Evolutionary conservation across 2,329 filamentous ascomycete species (phyloP), one percentile per base, ranked within the genome.

Genomic region (Periconia digitata): DNA sequence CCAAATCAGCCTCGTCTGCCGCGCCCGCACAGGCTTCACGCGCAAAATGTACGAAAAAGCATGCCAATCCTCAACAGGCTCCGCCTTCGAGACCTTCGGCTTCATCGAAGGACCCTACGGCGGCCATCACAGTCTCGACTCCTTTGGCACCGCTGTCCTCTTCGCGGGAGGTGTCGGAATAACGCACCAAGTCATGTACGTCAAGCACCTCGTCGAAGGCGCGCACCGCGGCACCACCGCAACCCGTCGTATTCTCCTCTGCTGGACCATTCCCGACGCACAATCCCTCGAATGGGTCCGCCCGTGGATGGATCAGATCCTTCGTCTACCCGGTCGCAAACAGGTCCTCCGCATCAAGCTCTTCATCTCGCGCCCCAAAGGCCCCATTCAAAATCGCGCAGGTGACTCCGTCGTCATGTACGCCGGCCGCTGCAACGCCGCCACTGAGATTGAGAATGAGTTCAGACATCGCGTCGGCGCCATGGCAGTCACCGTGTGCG

Each of bases 101-200:
- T 79, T 84, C 40, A 82, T 88, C 36, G 89, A 92, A 71, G 89
- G 89, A 0, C 89, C 89, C 0, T 92, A 92, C 63, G 80, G 87
- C 41, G 86, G 85, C 32, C 78, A 85, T 64, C 85, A 90, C 66
- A 78, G 76, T 55, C 79, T 92, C 66, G 79, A 85, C 51, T 90
- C 86, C 1, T 92, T 90, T 69, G 89, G 89, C 55, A 90, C 87
- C 0, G 84, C 87, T 23, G 82, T 92, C 69, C 80, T 92, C 34
- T 89, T 92, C 64, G 89, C 89, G 0, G 89, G 87, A 48, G 89
- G 89, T 60, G 86, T 92, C 12, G 89, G 89, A 54, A 89, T 92
- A 60, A 90, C 89, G 1, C 88, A 92, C 60, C 86, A 87, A 55
- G 83, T 91, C 21, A 86, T 86, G 44, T 87, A 89, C 66, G 81